Conservation (phyloP, 257 asterid genomes). For the Paulownia fortunei region DNA sequence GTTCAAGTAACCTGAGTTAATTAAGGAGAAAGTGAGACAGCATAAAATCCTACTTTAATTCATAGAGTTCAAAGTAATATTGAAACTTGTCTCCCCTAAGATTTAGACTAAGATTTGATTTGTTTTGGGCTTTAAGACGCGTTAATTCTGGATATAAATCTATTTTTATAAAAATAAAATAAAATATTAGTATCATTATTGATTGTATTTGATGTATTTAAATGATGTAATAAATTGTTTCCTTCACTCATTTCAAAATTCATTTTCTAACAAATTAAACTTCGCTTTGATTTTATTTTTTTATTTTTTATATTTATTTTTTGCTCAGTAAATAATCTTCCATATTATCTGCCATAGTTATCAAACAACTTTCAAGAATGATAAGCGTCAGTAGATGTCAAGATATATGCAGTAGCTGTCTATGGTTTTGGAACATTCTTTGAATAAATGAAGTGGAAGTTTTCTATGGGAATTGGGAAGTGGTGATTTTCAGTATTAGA, state of each 20-base stretch:
- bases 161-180: not conserved
- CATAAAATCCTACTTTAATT: constrained; percentile 44
- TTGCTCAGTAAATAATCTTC: too few species aligned
- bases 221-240: too few species aligned
- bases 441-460: not conserved
- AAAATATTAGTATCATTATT: too few species aligned
- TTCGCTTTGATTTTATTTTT: too few species aligned
- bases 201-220: too few species aligned
- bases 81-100: constrained; percentile 46
- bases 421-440: constrained; percentile 26
- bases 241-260: too few species aligned
- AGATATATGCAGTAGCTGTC: not conserved
- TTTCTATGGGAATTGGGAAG: not conserved
- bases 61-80: constrained; percentile 35
- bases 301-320: too few species aligned
- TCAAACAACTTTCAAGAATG: not conserved
- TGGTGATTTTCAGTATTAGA: constrained; percentile 14
- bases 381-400: not conserved
- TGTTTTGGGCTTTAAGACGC: constrained; percentile 30
- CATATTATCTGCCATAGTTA: too few species aligned
- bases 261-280: too few species aligned
- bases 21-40: constrained; percentile 40
- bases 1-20: constrained; percentile 43
- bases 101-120: constrained; percentile 39
- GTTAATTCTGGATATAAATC: constrained; percentile 10